Evolutionary conservation across 345 rosid species (phyloP).

Genomic region (Melastoma malabathricum): DNA sequence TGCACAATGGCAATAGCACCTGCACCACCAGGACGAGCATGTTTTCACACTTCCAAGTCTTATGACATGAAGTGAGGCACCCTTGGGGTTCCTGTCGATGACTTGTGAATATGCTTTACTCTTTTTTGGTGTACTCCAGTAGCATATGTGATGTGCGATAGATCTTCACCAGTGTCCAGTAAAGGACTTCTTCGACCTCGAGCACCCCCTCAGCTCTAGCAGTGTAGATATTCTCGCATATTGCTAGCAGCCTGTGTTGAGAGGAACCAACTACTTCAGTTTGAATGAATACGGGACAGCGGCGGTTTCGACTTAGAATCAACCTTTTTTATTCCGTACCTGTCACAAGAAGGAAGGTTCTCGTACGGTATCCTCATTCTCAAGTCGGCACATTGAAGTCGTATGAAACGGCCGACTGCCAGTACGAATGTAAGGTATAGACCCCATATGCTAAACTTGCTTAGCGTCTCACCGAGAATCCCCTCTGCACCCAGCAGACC

Average conservation of each 20-base stretch:
- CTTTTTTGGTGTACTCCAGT: slow-evolving; percentile 32
- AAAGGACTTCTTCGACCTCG: slow-evolving; percentile 35
- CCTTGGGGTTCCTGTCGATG: no score
- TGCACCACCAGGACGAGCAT: no score
- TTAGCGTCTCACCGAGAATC: slow-evolving; percentile 38
- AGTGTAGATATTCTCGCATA: slow-evolving; percentile 35
- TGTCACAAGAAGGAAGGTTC: slow-evolving; percentile 39
- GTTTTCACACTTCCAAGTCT: no score
- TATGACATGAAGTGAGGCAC: no score
- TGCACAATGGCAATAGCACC: no score
- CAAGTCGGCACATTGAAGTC: slow-evolving; percentile 32
- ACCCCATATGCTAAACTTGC: slow-evolving; percentile 49
- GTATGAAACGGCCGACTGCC: slow-evolving; percentile 37
- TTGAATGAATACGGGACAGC: no score
- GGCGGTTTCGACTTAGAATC: neutral
- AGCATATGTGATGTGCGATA: slow-evolving; percentile 36
- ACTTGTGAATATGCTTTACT: neutral
- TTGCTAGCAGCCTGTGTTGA: slow-evolving; percentile 26
- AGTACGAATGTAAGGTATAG: slow-evolving; percentile 37
- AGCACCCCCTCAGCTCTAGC: slow-evolving; percentile 44
- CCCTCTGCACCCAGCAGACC: slow-evolving; percentile 20
- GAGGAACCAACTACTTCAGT: no score
- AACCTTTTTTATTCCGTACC: slow-evolving; percentile 10
- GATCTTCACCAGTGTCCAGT: slow-evolving; percentile 33
- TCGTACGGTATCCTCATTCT: slow-evolving; percentile 43